Base-by-base conservation (phyloP, 2,329 filamentous ascomycete species). In the Leptographium lundbergii region DNA sequence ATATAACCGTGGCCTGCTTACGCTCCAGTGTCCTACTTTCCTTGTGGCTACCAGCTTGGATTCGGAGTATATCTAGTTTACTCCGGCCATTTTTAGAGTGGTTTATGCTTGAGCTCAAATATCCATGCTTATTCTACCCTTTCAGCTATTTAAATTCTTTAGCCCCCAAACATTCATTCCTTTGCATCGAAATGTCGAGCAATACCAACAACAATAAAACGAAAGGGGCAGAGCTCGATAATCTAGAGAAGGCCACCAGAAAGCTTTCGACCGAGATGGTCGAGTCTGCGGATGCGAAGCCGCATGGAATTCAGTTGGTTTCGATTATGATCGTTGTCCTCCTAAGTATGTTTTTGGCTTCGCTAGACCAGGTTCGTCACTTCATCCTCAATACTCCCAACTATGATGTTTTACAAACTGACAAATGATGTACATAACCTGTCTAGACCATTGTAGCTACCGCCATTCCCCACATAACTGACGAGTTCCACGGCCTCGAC, bases 361-460 rank as follows among this genome's bases (percentile, higher is more conserved):
- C 52, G 5, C 25, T 54, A 4, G 52, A 54, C 19, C 52, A 54
- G 52, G 52, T 54, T 25, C 25, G 42, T 42, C 13, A n/a, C 36
- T 13, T 14, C 29, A 4, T 55, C 11, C 36, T 45, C n/a, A 19
- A 24, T 24, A 6, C 3, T 24, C 32, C 1, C 45, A 2, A 7
- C 9, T 17, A 42, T 19, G 39, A 17, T 17, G 22, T 24, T 24
- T 11, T 13, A 13, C 45, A 48, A 10, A 10, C 45, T 48, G 45
- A 48, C n/a, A 48, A 7, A 24, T 4, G 13, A 25, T 19, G 1
- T 7, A 19, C 25, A 2, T n/a, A n/a, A n/a, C n/a, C 3, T 34
- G 1, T n/a, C 13, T 14, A 75, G 67, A 76, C 74, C 19, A 76
- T 76, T 55, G 74, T 77, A 52, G 74, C 74, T 14, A 75, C 75